Evolutionary conservation across 2,329 filamentous ascomycete species (phyloP).

Genomic region (Talaromyces sp.): DNA sequence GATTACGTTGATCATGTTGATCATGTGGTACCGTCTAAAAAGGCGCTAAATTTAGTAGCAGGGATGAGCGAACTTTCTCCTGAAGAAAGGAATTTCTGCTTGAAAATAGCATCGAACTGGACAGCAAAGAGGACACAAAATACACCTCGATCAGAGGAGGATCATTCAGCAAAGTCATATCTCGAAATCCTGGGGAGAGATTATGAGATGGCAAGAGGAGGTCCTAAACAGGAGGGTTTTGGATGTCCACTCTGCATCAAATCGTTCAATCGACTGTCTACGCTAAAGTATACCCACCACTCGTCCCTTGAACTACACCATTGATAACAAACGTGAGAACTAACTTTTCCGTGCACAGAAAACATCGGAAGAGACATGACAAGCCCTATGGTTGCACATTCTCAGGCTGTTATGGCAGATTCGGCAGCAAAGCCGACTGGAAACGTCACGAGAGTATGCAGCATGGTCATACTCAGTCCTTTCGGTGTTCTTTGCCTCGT

Average conservation of each 20-base stretch:
- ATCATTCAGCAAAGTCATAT: too few species aligned
- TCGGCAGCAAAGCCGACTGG: slow-evolving; percentile 94
- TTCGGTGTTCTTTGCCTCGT: slow-evolving; percentile 60
- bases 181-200: too few species aligned
- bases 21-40: background rate
- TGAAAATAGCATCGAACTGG: background rate
- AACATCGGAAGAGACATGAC: slow-evolving; percentile 78
- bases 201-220: background rate
- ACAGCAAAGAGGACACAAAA: background rate
- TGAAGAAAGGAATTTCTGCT: background rate
- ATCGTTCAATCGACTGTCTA: background rate
- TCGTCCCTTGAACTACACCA: too few species aligned
- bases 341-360: slow-evolving; percentile 35
- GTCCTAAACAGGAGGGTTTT: background rate
- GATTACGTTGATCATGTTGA: background rate
- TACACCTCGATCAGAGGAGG: background rate
- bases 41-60: background rate
- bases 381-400: slow-evolving; percentile 82
- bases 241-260: background rate
- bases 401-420: slow-evolving; percentile 63
- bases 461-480: slow-evolving; percentile 69
- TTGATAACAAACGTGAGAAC: background rate
- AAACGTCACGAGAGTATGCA: slow-evolving; percentile 83
- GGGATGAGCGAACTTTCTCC: background rate
- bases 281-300: background rate